Conservation (phyloP, 805 yeast genomes). For the Teunomyces lycoperdinae region DNA sequence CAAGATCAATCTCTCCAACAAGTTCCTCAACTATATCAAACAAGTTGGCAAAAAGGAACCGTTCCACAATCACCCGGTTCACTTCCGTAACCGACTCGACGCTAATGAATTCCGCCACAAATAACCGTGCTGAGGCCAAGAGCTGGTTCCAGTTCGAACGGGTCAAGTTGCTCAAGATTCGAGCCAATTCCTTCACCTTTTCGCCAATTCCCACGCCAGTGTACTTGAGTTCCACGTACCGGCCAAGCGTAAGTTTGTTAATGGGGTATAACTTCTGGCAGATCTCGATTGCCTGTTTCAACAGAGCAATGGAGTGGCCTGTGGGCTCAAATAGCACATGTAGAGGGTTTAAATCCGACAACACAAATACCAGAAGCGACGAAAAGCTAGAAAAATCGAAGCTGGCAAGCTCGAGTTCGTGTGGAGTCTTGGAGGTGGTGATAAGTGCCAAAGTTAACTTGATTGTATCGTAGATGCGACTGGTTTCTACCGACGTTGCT, state of each 20-base stretch:
- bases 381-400: conserved; percentile 1
- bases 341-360: conserved; percentile 13
- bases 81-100: conserved; percentile 12
- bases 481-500: conserved; percentile 24
- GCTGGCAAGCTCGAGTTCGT: not conserved
- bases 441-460: conserved; percentile 17
- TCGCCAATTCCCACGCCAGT: not conserved
- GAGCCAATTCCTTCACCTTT: conserved; percentile 1
- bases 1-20: conserved; percentile 5
- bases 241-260: conserved; percentile 30
- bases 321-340: conserved; percentile 16
- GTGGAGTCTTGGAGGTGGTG: not conserved
- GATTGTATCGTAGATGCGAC: conserved; percentile 28
- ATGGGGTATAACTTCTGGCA: conserved; percentile 35
- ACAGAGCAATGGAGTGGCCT: conserved; percentile 12
- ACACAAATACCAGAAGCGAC: conserved; percentile 17
- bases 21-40: conserved; percentile 22
- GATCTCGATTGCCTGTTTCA: conserved; percentile 22
- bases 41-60: conserved; percentile 26
- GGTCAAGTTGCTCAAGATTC: conserved; percentile 2
- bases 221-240: conserved; percentile 24
- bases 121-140: not conserved
- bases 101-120: conserved; percentile 15
- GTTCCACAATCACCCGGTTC: conserved; percentile 23
- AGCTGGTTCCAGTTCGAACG: conserved; percentile 8